Evolutionary conservation across 805 yeast genomes (phyloP).

Genomic region (Suhomyces vadensis): DNA sequence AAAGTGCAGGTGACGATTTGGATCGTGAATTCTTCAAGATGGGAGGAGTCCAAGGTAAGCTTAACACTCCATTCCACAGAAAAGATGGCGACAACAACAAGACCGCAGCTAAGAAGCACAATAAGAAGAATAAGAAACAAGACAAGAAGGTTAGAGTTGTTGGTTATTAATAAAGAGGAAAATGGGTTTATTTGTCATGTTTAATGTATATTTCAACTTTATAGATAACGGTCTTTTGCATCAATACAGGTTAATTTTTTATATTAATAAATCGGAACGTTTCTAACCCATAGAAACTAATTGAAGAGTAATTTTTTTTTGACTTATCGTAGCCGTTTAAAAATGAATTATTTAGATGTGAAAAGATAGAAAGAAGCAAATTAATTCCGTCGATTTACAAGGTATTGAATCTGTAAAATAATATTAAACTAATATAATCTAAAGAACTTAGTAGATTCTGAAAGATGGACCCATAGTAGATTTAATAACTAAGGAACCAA

Average conservation of each 20-base stretch:
- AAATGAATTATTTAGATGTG: no score
- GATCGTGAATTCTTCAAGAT: slow-evolving; percentile 84
- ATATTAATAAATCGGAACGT: no score
- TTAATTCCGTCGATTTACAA: no score
- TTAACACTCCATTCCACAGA: slow-evolving; percentile 75
- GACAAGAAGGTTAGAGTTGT: slow-evolving; percentile 44
- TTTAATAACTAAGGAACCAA: slow-evolving; percentile 98
- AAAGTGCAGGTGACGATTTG: slow-evolving; percentile 76
- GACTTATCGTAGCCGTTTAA: no score
- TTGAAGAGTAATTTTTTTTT: no score
- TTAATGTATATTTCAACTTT: neutral
- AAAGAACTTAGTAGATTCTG: slow-evolving; percentile 86
- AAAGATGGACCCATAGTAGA: slow-evolving; percentile 99
- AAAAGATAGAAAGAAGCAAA: no score
- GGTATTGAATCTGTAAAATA: no score
- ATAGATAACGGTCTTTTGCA: no score
- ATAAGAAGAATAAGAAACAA: slow-evolving; percentile 74
- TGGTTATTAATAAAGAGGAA: slow-evolving; percentile 11
- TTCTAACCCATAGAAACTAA: no score
- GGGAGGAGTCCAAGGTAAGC: slow-evolving; percentile 61
- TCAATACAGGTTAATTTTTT: no score
- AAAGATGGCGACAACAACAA: slow-evolving; percentile 21
- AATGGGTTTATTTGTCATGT: neutral
- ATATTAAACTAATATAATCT: no score
- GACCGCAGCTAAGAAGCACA: slow-evolving; percentile 54